Conservation (phyloP, 805 yeast genomes). For the Candida railenensis region DNA sequence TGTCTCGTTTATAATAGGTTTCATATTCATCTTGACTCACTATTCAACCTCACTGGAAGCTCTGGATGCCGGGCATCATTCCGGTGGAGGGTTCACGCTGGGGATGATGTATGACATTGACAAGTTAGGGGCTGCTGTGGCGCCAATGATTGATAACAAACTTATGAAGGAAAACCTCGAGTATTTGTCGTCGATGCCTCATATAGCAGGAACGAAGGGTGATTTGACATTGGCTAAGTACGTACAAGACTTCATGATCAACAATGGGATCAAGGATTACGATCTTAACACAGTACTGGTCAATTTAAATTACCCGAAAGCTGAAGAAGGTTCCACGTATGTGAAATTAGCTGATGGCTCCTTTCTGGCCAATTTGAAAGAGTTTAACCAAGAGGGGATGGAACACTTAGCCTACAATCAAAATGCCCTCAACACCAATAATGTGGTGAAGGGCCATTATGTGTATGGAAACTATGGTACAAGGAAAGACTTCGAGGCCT, state of each 20-base stretch:
- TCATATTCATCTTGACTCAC: conserved; percentile 57
- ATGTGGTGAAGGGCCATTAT: conserved; percentile 51
- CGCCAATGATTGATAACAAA: conserved; percentile 50
- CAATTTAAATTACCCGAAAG: conserved; percentile 65
- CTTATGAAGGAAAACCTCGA: conserved; percentile 65
- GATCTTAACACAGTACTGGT: conserved; percentile 53
- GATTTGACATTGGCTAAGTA: conserved; percentile 72
- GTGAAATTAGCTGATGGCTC: conserved; percentile 31
- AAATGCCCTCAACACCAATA: conserved; percentile 51
- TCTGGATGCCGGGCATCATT: conserved; percentile 33
- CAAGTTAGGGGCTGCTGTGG: conserved; percentile 48
- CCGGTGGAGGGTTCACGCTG: conserved; percentile 38
- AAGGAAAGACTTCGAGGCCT: conserved; percentile 46
- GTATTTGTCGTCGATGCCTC: conserved; percentile 79
- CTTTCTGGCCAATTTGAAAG: conserved; percentile 39
- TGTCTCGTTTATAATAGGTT: conserved; percentile 59
- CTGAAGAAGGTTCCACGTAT: conserved; percentile 24
- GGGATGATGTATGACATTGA: conserved; percentile 67
- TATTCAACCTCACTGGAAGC: conserved; percentile 41
- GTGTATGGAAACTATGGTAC: conserved; percentile 72
- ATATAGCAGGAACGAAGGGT: conserved; percentile 84
- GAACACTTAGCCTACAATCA: conserved; percentile 63
- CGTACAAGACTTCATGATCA: conserved; percentile 55
- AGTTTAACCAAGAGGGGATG: conserved; percentile 27
- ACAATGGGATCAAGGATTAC: conserved; percentile 53